These are phyloP conservation scores for Coniochaeta sp. DNA, from an alignment of 2,329 filamentous ascomycete genomes.

Conservation along the genomic window DNA sequence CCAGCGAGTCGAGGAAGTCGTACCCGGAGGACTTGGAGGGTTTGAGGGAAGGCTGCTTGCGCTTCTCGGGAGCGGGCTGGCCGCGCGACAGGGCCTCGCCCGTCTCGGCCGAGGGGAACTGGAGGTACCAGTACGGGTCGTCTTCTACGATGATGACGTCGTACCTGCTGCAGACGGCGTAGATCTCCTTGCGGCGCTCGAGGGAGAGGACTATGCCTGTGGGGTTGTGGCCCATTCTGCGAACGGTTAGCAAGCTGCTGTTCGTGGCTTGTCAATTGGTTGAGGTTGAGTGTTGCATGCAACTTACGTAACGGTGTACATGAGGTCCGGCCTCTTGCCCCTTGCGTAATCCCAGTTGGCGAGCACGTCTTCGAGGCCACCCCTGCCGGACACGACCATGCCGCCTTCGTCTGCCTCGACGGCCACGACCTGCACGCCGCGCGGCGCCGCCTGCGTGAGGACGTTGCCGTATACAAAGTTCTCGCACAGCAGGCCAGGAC, in stretches of 20 bases:
- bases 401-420: slow-evolving; percentile 73
- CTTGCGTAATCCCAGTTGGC: slow-evolving; percentile 71
- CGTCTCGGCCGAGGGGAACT: slow-evolving; percentile 65
- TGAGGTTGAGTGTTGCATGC: slow-evolving; percentile 4
- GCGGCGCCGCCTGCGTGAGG: slow-evolving; percentile 57
- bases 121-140: slow-evolving; percentile 93
- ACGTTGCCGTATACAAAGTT: slow-evolving; percentile 76
- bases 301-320: slow-evolving; percentile 85
- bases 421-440: slow-evolving; percentile 65
- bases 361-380: slow-evolving; percentile 70
- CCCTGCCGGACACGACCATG: slow-evolving; percentile 67
- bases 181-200: slow-evolving; percentile 68
- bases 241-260: neutral
- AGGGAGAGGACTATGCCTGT: slow-evolving; percentile 45
- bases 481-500: slow-evolving; percentile 75
- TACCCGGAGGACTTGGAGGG: slow-evolving; percentile 49
- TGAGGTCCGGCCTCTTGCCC: slow-evolving; percentile 70
- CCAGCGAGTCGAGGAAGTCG: slow-evolving; percentile 73
- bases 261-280: neutral
- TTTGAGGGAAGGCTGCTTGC: slow-evolving; percentile 10
- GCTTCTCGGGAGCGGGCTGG: slow-evolving; percentile 21
- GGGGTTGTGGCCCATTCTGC: slow-evolving; percentile 17
- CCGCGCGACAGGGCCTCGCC: slow-evolving; percentile 42
- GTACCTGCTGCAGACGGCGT: slow-evolving; percentile 72
- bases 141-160: slow-evolving; percentile 91